phyloP scores from a whole-genome alignment of 2,329 filamentous ascomycete species.

The Pseudopithomyces chartarum region DNA sequence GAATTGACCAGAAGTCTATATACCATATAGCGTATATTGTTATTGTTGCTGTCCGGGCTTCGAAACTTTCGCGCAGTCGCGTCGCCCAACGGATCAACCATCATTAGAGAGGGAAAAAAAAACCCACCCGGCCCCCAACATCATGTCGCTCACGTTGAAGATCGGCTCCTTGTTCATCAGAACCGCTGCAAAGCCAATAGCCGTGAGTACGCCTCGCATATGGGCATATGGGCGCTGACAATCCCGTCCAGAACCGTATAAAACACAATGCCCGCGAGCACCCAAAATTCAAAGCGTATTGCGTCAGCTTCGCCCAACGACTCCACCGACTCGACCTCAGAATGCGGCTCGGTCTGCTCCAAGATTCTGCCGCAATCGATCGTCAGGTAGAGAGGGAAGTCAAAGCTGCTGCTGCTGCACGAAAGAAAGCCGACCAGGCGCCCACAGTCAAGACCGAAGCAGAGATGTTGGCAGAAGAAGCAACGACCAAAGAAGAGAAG shows the following conservation, averaged over 20 bases:
- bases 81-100: not conserved
- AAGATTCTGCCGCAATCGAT: conserved; percentile 63
- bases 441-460: conserved; percentile 68
- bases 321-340: conserved; percentile 72
- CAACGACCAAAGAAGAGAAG: conserved; percentile 53
- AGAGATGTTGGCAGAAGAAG: conserved; percentile 62
- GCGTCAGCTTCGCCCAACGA: conserved; percentile 65
- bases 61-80: not conserved
- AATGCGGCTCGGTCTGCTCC: conserved; percentile 67
- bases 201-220: conserved; percentile 53
- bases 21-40: not conserved
- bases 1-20: too few relatives aligned
- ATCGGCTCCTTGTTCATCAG: conserved; percentile 68
- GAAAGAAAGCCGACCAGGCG: conserved; percentile 51
- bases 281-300: conserved; percentile 66
- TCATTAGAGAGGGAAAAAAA: too few relatives aligned
- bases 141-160: conserved; percentile 70
- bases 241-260: conserved; percentile 62
- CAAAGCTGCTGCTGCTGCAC: conserved; percentile 60
- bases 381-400: conserved; percentile 59
- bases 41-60: too few relatives aligned
- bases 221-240: not conserved
- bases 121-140: conserved; percentile 3
- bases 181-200: conserved; percentile 71
- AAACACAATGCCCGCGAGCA: conserved; percentile 72